phyloP scores from a whole-genome alignment of 1,284 basidiomycete species.

The Fistulina hepatica region DNA sequence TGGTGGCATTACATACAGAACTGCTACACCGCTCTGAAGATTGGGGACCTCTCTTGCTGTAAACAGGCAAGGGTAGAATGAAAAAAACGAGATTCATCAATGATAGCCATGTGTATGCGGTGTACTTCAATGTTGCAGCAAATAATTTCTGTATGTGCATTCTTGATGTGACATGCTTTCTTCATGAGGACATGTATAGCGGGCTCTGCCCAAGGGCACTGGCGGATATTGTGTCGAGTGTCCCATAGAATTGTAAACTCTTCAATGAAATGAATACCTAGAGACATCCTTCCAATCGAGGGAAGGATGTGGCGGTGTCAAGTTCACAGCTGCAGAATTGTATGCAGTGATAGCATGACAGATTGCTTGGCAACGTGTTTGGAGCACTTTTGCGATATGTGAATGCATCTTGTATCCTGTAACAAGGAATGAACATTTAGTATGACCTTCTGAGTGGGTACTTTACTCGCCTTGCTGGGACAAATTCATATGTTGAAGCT shows the following conservation, averaged over 20 bases:
- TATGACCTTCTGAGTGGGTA: constrained; percentile 12
- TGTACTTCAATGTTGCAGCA: constrained; percentile 23
- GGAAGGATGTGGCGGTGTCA: constrained; percentile 17
- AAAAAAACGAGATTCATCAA: too few species aligned
- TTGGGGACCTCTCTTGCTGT: too few species aligned
- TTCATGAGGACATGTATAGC: constrained; percentile 20
- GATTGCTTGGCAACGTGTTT: constrained; percentile 19
- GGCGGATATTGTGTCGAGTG: constrained; percentile 19
- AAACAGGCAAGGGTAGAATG: too few species aligned
- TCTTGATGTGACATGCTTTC: constrained; percentile 18
- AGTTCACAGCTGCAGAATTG: constrained; percentile 18
- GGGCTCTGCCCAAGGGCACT: constrained; percentile 22
- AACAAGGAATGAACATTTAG: constrained; percentile 1
- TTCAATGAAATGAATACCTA: constrained; percentile 23
- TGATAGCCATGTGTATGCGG: too few species aligned
- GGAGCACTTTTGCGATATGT: constrained; percentile 23
- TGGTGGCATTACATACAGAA: too few species aligned
- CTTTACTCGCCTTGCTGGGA: constrained; percentile 1
- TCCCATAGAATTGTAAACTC: constrained; percentile 27
- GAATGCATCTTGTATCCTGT: constrained; percentile 21
- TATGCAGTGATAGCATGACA: constrained; percentile 18
- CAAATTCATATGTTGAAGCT: not conserved
- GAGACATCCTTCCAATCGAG: constrained; percentile 22
- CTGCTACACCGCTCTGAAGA: too few species aligned
- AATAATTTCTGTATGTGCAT: constrained; percentile 25